A percentile compares a stretch with the other conserved stretches of the same genome.
These are phyloP conservation scores for Fusarium multiceps DNA, from an alignment of 2,329 filamentous ascomycete genomes.

Conservation along the genomic window DNA sequence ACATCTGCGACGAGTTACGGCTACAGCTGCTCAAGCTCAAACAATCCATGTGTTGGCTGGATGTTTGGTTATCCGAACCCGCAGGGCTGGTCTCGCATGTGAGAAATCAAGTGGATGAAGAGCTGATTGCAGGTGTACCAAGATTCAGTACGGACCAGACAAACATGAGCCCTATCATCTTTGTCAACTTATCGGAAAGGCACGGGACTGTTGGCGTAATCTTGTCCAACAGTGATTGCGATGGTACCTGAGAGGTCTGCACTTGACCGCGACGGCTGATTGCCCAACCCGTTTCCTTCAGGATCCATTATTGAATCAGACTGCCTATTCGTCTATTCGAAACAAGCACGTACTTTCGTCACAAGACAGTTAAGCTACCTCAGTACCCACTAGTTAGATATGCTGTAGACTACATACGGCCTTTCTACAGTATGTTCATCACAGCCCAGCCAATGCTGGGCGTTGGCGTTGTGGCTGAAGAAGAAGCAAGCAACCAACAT, in stretches of 20 bases:
- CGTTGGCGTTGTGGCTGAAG: background rate
- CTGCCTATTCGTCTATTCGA: background rate
- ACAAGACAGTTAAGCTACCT: too few species aligned
- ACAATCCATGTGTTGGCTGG: slow-evolving; percentile 29
- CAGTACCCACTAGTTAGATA: too few species aligned
- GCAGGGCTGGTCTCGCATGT: slow-evolving; percentile 19
- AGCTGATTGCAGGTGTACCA: slow-evolving; percentile 1
- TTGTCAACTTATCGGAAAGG: background rate
- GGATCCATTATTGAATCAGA: background rate
- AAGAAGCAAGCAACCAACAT: slow-evolving; percentile 3
- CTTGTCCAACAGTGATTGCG: slow-evolving; percentile 1
- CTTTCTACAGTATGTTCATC: background rate
- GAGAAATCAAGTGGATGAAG: slow-evolving; percentile 14
- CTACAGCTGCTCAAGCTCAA: slow-evolving; percentile 30
- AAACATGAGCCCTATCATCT: background rate
- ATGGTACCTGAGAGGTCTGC: background rate
- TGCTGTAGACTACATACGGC: background rate
- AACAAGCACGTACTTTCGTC: background rate
- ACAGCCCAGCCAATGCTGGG: background rate
- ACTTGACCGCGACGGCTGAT: background rate
- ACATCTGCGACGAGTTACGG: slow-evolving; percentile 27
- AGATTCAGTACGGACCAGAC: slow-evolving; percentile 4
- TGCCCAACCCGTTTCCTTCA: background rate
- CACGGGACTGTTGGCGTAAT: slow-evolving; percentile 4
- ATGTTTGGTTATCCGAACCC: slow-evolving; percentile 25